Conservation (phyloP, 2,329 filamentous ascomycete genomes). For the Macrophomina phaseolina region DNA sequence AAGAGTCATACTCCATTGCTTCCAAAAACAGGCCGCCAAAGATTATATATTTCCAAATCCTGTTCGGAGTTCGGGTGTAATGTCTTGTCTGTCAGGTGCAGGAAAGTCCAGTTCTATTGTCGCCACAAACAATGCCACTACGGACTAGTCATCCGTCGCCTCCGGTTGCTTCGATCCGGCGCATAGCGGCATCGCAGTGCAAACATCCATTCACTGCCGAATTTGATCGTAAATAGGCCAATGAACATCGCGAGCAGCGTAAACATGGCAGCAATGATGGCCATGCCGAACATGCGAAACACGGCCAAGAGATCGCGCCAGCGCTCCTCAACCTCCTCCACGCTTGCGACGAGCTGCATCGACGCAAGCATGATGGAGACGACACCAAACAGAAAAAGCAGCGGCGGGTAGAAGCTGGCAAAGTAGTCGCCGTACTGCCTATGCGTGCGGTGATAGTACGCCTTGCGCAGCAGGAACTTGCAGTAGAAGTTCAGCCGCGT, state of each 20-base stretch:
- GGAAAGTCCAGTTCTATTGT: neutral
- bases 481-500: conserved; percentile 53
- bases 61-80: neutral
- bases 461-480: conserved; percentile 38
- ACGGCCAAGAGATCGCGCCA: neutral
- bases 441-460: conserved; percentile 29
- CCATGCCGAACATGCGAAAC: neutral
- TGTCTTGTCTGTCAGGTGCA: neutral
- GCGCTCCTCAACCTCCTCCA: neutral
- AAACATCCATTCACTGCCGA: neutral
- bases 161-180: neutral
- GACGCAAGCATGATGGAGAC: conserved; percentile 15
- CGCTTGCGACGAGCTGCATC: conserved; percentile 28
- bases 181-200: neutral
- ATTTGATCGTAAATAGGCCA: neutral
- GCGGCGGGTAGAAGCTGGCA: conserved; percentile 23
- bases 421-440: conserved; percentile 28
- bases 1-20: neutral
- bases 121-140: neutral
- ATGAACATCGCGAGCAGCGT: neutral
- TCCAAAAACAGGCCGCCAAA: neutral
- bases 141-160: neutral
- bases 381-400: conserved; percentile 28
- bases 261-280: neutral
- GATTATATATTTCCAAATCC: neutral